Evolutionary conservation across 305 asterid species (phyloP).

Genomic region (Striga hermonthica): DNA sequence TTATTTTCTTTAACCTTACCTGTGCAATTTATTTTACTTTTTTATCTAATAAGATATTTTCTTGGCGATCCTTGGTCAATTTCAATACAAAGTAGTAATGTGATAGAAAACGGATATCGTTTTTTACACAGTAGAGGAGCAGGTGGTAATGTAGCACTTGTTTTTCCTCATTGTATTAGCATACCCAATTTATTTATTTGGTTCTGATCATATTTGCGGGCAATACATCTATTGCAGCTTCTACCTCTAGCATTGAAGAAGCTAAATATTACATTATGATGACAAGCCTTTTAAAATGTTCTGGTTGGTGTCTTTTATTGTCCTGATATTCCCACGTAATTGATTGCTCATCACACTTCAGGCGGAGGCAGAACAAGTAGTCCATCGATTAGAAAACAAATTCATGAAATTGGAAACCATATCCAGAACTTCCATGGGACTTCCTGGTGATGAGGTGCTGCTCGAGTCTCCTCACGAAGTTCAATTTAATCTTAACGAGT

Average conservation of each 20-base stretch:
- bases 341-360: conserved; percentile 37
- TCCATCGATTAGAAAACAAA: conserved; percentile 42
- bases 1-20: too few relatives aligned
- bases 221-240: not conserved
- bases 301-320: conserved; percentile 10
- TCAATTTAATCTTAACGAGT: conserved; percentile 39
- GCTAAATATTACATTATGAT: not conserved
- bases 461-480: conserved; percentile 39
- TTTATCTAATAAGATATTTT: too few relatives aligned
- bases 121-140: too few relatives aligned
- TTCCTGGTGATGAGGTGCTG: conserved; percentile 32
- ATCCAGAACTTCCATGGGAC: conserved; percentile 32
- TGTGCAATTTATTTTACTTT: too few relatives aligned
- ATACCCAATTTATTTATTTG: too few relatives aligned
- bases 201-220: not conserved
- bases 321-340: not conserved
- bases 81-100: too few relatives aligned
- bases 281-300: conserved; percentile 10
- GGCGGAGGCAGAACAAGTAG: conserved; percentile 64
- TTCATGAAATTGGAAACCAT: conserved; percentile 47
- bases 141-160: too few relatives aligned
- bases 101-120: too few relatives aligned
- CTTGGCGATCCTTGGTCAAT: too few relatives aligned
- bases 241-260: too few relatives aligned
- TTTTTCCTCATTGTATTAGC: too few relatives aligned